Conservation (phyloP, 2,329 filamentous ascomycete species). For the Monilinia laxa region DNA sequence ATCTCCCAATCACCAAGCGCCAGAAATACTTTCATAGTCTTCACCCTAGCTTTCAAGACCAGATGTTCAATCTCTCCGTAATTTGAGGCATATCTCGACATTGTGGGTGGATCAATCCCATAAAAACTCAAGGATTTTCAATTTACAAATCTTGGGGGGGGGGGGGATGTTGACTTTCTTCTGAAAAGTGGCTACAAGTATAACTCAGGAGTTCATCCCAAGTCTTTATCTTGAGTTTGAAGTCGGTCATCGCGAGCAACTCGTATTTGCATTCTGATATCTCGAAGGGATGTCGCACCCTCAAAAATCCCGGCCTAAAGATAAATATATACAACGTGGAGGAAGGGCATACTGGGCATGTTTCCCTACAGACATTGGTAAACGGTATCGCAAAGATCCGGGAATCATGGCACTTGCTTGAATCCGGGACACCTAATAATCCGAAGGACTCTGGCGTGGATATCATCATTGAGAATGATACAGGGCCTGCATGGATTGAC, state of each 20-base stretch:
- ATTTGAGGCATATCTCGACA: conserved; percentile 11
- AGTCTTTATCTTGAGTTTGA: not conserved
- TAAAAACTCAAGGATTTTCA: not conserved
- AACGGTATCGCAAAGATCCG: not conserved
- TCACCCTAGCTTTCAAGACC: not conserved
- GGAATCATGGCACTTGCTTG: not conserved
- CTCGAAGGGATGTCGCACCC: not conserved
- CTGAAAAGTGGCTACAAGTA: not conserved
- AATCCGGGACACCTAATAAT: not conserved
- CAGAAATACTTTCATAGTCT: not conserved
- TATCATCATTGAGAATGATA: not conserved
- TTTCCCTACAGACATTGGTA: not conserved
- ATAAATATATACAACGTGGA: not conserved
- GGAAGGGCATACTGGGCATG: not conserved
- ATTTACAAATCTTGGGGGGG: not conserved
- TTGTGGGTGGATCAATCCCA: not conserved
- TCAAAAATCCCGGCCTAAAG: not conserved
- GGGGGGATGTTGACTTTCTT: not conserved
- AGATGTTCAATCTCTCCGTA: not conserved
- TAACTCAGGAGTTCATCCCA: not conserved
- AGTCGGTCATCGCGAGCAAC: not conserved
- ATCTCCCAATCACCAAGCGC: not conserved
- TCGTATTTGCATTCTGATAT: not conserved
- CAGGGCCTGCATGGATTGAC: no score
- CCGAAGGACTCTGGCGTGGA: not conserved